Conservation (phyloP, 208 protist species). For the Angomonas deanei region DNA sequence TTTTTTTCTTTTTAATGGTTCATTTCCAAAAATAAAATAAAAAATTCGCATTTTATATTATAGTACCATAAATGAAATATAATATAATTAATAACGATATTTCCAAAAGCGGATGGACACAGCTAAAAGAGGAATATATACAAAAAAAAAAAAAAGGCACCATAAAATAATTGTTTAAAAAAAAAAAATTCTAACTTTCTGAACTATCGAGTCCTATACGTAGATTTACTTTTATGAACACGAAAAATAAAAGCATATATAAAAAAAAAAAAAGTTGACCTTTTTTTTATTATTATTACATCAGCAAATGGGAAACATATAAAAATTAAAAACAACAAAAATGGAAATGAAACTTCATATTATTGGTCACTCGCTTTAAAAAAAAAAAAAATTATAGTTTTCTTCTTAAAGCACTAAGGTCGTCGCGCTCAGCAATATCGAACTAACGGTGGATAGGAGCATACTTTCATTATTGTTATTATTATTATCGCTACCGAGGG, state of each 20-base stretch:
- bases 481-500: too few relatives aligned
- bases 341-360: too few relatives aligned
- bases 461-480: neutral
- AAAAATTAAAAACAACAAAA: neutral
- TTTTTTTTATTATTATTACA: too few relatives aligned
- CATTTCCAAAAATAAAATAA: neutral
- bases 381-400: too few relatives aligned
- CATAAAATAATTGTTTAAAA: neutral
- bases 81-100: neutral
- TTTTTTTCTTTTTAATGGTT: neutral
- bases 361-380: too few relatives aligned
- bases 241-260: neutral
- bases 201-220: too few relatives aligned
- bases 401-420: too few relatives aligned
- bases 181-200: neutral
- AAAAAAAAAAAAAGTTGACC: neutral
- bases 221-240: too few relatives aligned
- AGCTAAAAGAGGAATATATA: neutral
- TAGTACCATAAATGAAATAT: neutral
- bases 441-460: too few relatives aligned
- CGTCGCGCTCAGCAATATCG: too few relatives aligned
- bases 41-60: neutral
- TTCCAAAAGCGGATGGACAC: neutral
- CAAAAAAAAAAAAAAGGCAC: neutral
- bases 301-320: too few relatives aligned